Evolutionary conservation across 1,284 basidiomycete genomes (phyloP), one percentile per base, ranked within the genome.

Genomic region (Tilletia walkeri): DNA sequence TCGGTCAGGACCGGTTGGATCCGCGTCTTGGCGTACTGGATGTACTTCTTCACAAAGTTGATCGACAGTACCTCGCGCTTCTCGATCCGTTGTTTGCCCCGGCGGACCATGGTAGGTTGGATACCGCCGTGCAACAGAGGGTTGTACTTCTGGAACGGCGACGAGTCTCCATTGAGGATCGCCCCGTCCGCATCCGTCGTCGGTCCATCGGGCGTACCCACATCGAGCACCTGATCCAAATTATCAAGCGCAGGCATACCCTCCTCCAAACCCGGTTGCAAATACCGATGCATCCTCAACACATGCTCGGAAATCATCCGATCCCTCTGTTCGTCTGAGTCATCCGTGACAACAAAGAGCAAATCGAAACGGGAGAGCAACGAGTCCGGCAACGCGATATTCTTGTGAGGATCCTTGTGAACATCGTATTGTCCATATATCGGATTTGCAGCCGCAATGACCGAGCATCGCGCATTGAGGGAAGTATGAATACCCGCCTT

Each of bases 351-450:
- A 67, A 99, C 91, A 83, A 99, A 99, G 49, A 99, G 88, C 75
- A 99, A 85, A 86, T 99, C 96, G 87, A 99, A 99, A 90, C 96
- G 95, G 20, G 96, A 99, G 20, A 99, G 89, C 18, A 99, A 88
- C 45, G 96, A 99, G 85, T 99, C 96, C 3, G 96, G 96, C 1
- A 99, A 89, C 2, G 95, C 96, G 79, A 99, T 99, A 83, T 99
- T 99, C 86, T 92, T 91, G 86, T 98, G 95, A 20, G 96, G 96
- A 84, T 99, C 96, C 86, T 99, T 99, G 87, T 99, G 95, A 30
- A 99, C 93, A 85, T 99, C 96, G 84, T 99, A 99, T 86, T 97
- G 95, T 65, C 96, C 96, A 82, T 99, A 99, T 78, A 99, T 97
- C 0, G 96, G 96, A 85, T 99, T 99, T 59, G 96, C 96, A 38